Conservation (phyloP, 805 yeast genomes). For the Wickerhamomyces bisporus region DNA sequence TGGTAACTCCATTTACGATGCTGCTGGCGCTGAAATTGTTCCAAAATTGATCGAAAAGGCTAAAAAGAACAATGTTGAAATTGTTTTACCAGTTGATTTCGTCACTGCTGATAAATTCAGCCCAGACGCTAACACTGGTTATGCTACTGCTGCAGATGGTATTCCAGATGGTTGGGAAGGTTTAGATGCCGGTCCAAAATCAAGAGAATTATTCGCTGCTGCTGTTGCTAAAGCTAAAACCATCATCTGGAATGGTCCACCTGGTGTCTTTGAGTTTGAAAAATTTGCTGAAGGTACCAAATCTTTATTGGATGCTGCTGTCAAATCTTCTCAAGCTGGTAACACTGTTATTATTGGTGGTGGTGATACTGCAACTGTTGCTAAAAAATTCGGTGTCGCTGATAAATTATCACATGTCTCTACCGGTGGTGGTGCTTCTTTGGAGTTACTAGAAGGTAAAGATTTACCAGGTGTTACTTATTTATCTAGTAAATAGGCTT, state of each 20-base stretch:
- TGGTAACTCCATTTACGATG: constrained; percentile 90
- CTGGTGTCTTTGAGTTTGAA: constrained; percentile 99
- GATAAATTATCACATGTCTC: constrained; percentile 97
- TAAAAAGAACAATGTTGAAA: constrained; percentile 89
- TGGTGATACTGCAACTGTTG: constrained; percentile 99
- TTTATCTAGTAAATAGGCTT: constrained; percentile 77
- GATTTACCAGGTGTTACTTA: constrained; percentile 96
- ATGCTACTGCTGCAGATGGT: constrained; percentile 86
- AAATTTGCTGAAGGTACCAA: constrained; percentile 90
- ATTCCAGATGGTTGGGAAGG: constrained; percentile 96
- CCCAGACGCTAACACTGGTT: constrained; percentile 81
- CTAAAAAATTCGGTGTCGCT: constrained; percentile 95
- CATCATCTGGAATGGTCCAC: constrained; percentile 99
- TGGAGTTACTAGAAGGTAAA: constrained; percentile 98
- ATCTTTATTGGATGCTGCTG: constrained; percentile 82
- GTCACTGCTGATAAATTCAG: constrained; percentile 93
- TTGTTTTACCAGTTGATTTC: constrained; percentile 92
- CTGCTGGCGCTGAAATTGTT: constrained; percentile 93
- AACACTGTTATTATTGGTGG: constrained; percentile 94
- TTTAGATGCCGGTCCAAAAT: constrained; percentile 91
- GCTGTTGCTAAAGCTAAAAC: constrained; percentile 93
- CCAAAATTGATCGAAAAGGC: constrained; percentile 92
- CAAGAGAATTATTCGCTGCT: constrained; percentile 70
- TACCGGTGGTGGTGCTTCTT: constrained; percentile 99
- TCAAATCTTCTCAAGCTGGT: constrained; percentile 80